Conservation (phyloP, 306 rosid species). For the Arachis hypogaea region DNA sequence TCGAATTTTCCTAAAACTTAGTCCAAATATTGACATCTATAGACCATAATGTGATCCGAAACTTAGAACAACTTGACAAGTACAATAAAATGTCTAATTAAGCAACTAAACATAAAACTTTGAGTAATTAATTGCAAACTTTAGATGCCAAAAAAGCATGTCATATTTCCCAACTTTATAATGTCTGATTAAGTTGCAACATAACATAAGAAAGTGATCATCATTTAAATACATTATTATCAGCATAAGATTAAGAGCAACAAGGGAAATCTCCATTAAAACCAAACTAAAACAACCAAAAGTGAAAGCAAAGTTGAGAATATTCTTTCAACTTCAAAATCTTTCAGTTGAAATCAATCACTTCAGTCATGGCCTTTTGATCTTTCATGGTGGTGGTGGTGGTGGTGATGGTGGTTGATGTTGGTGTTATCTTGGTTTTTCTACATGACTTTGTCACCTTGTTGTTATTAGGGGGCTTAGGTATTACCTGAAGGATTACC, state of each 20-base stretch:
- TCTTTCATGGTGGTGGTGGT: conserved; percentile 38
- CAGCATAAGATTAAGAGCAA: not conserved
- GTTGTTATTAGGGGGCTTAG: conserved; percentile 45
- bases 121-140: no score
- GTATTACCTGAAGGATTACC: conserved; percentile 29
- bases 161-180: not conserved
- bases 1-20: no score
- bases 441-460: conserved; percentile 48
- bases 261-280: not conserved
- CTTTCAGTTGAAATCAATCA: not conserved
- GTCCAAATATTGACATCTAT: no score
- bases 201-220: not conserved
- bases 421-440: conserved; percentile 52
- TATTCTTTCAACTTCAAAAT: conserved; percentile 12
- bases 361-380: conserved; percentile 37
- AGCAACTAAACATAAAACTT: no score
- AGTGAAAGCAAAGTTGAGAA: not conserved
- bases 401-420: conserved; percentile 12
- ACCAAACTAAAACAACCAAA: not conserved
- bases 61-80: no score
- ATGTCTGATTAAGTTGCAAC: conserved; percentile 7
- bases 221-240: conserved; percentile 12
- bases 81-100: no score
- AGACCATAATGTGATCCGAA: no score
- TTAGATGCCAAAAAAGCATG: no score